Conservation (phyloP, 1,139 yeast genomes). For the Taiozyma onychis region DNA sequence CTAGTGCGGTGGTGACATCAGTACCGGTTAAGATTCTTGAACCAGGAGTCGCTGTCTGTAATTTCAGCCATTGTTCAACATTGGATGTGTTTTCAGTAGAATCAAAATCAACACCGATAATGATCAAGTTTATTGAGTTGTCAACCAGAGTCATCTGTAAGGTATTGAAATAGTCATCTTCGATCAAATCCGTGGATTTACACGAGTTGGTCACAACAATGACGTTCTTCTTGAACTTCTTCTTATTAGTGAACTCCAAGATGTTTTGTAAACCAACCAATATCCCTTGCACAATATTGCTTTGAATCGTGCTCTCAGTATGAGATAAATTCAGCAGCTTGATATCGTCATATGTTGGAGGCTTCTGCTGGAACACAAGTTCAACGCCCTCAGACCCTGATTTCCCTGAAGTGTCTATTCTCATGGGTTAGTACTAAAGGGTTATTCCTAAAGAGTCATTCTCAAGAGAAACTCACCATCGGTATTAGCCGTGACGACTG, state of each 20-base stretch:
- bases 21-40: conserved; percentile 9
- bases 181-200: conserved; percentile 10
- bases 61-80: conserved; percentile 10
- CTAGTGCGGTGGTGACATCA: conserved; percentile 6
- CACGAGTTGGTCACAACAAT: conserved; percentile 20
- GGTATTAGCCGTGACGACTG: conserved; percentile 39
- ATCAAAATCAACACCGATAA: conserved; percentile 22
- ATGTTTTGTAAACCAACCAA: conserved; percentile 16
- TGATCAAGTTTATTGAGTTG: conserved; percentile 9
- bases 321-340: conserved; percentile 4
- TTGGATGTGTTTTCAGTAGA: not conserved
- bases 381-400: conserved; percentile 10
- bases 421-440: conserved; percentile 1
- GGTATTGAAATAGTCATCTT: conserved; percentile 6
- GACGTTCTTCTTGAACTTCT: conserved; percentile 21
- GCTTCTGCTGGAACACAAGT: conserved; percentile 8
- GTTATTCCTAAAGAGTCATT: not conserved
- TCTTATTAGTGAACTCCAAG: conserved; percentile 16
- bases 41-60: conserved; percentile 9
- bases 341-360: conserved; percentile 11
- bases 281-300: conserved; percentile 12
- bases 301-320: not conserved
- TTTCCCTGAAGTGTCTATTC: conserved; percentile 5
- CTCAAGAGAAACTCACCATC: conserved; percentile 10
- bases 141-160: conserved; percentile 6